Conservation (phyloP, 768 basidiomycete genomes). For the Tylopilus sp. region DNA sequence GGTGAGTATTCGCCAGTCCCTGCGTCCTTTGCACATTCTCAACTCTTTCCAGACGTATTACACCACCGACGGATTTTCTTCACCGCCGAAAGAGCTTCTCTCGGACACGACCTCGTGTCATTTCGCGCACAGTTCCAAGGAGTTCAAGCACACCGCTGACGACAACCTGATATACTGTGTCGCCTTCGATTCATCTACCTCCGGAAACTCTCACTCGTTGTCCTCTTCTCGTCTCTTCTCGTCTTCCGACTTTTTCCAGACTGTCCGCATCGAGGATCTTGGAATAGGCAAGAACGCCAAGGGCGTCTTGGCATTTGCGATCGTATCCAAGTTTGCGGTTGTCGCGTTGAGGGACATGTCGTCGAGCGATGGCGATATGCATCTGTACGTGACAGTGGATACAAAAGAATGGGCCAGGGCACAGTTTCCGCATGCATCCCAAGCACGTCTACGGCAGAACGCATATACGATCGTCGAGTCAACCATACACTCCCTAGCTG, state of each 20-base stretch:
- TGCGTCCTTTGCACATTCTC: slow-evolving; percentile 1
- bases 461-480: slow-evolving; percentile 96
- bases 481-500: slow-evolving; percentile 88
- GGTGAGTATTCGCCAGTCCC: slow-evolving; percentile 35
- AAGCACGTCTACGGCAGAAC: slow-evolving; percentile 78
- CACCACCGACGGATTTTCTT: slow-evolving; percentile 79
- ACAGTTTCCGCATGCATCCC: slow-evolving; percentile 87
- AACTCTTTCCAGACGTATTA: slow-evolving; percentile 68
- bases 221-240: slow-evolving; percentile 72
- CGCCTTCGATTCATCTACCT: slow-evolving; percentile 65
- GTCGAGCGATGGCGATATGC: slow-evolving; percentile 63
- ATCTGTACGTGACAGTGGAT: slow-evolving; percentile 84
- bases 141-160: slow-evolving; percentile 77
- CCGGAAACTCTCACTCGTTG: slow-evolving; percentile 41
- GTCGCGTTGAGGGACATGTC: slow-evolving; percentile 78
- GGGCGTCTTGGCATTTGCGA: slow-evolving; percentile 90
- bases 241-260: slow-evolving; percentile 79
- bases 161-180: slow-evolving; percentile 84
- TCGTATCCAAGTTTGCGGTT: slow-evolving; percentile 89
- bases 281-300: slow-evolving; percentile 82
- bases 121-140: slow-evolving; percentile 84
- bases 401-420: slow-evolving; percentile 83
- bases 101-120: slow-evolving; percentile 74
- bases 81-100: slow-evolving; percentile 56
- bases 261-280: slow-evolving; percentile 70